Conservation (phyloP, 331 rosid species). For the Acacia pycnantha region DNA sequence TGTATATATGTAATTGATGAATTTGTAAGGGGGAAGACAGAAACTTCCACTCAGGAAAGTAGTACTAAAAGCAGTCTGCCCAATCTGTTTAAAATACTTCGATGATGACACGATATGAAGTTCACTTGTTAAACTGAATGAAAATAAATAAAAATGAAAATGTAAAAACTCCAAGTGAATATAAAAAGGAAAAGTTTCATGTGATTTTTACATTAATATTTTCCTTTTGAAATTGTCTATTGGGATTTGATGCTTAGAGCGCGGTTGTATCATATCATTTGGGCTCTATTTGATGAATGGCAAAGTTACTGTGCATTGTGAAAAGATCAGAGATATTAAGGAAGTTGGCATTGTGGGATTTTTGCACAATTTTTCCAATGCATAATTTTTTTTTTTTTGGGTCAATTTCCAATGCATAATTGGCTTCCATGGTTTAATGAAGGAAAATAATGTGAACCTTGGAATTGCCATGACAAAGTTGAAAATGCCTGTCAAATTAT, state of each 20-base stretch:
- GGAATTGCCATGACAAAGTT: not conserved
- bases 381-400: too few species aligned
- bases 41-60: not conserved
- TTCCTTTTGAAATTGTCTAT: not conserved
- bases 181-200: not conserved
- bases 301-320: not conserved
- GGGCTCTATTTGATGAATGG: not conserved
- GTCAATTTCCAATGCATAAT: not conserved
- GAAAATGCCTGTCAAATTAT: not conserved
- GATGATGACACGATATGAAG: not conserved
- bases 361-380: not conserved
- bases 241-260: not conserved
- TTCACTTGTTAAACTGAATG: not conserved
- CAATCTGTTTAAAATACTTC: not conserved
- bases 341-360: not conserved
- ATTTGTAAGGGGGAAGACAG: not conserved
- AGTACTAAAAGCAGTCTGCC: not conserved
- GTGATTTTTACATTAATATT: not conserved
- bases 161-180: not conserved
- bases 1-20: conserved; percentile 14
- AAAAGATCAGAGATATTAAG: not conserved
- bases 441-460: not conserved
- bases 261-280: not conserved
- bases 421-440: not conserved
- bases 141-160: not conserved